Evolutionary conservation across 352 stramenopile genomes (phyloP), one percentile per base, ranked within the genome.

Genomic region (Hyaloperonospora brassicae): DNA sequence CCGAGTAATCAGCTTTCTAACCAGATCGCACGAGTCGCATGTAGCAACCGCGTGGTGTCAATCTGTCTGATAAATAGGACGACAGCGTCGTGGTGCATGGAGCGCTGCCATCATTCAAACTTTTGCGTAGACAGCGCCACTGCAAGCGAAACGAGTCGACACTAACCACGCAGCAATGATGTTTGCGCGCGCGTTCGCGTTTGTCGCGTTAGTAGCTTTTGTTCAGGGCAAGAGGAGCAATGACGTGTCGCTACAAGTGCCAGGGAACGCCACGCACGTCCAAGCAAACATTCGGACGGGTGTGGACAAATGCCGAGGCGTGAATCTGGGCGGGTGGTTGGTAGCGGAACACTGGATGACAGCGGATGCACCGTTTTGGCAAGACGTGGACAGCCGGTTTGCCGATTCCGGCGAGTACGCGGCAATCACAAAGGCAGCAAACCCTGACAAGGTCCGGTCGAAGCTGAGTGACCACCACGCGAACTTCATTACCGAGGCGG

Each of bases 341-440:
- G 81, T 91, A 24, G 70, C 70, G 12, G 84, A 93, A 56, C 60
- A 87, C 67, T 93, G 84, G 84, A 90, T 93, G 84, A 84, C 78
- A 21, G 46, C 27, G 8, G 50, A 68, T 1, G 66, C 70, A 14
- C 41, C 72, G 13, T 72, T 91, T 44, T 91, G 79, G 80, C 50
- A 73, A 22, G 76, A 69, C 1, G 43, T 91, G 34, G 70, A 62
- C 4, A 44, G 60, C 10, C 56, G 64, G 1, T 55, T 76, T 22
- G 63, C 62, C 10, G 67, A 63, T 47, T 50, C 61, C 1, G 80
- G 80, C 9, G 84, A 93, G 65, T 88, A 89, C 61, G 78, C 62
- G 2, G 66, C 74, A 21, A 89, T 91, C 55, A 78, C 64, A 1
- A 73, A 81, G 54, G 59, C 72, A 1, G 41, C 40, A 12, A 64